These are phyloP conservation scores for Tetradesmus lagerheimii DNA, from an alignment of 139 green algal genomes.

Conservation along the genomic window DNA sequence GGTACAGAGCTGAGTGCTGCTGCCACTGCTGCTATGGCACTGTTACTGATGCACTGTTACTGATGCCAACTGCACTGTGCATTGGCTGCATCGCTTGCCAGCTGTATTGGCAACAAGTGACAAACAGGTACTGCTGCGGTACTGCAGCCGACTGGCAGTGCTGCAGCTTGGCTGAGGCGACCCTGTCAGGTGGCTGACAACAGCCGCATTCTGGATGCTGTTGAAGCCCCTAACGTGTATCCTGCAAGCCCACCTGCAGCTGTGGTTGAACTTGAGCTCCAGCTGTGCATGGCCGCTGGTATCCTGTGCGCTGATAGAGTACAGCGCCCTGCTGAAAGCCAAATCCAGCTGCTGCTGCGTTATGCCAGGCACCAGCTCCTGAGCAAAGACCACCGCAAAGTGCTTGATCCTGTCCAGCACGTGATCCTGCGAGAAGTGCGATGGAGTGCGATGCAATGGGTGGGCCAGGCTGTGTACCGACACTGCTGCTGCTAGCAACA, in stretches of 20 bases:
- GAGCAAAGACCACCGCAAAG: conserved; percentile 57
- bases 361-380: conserved; percentile 48
- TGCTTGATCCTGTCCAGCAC: conserved; percentile 51
- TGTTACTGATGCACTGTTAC: too few species aligned
- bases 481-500: neutral
- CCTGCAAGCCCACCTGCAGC: conserved; percentile 38
- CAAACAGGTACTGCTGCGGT: too few species aligned
- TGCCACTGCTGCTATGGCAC: neutral
- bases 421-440: conserved; percentile 58
- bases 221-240: neutral
- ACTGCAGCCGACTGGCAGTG: too few species aligned
- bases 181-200: too few species aligned
- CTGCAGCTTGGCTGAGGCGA: too few species aligned
- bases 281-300: neutral
- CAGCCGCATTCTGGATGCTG: neutral
- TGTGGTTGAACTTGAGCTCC: conserved; percentile 45
- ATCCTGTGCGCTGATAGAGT: conserved; percentile 30
- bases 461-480: neutral
- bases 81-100: too few species aligned
- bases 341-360: conserved; percentile 44
- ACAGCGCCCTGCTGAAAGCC: conserved; percentile 48
- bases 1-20: neutral
- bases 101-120: too few species aligned
- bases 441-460: neutral
- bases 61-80: neutral